Percentiles rank a stretch among this genome's conserved stretches.
These are phyloP conservation scores for Medicago lupulina DNA, from an alignment of 306 rosid species.

Conservation along the genomic window DNA sequence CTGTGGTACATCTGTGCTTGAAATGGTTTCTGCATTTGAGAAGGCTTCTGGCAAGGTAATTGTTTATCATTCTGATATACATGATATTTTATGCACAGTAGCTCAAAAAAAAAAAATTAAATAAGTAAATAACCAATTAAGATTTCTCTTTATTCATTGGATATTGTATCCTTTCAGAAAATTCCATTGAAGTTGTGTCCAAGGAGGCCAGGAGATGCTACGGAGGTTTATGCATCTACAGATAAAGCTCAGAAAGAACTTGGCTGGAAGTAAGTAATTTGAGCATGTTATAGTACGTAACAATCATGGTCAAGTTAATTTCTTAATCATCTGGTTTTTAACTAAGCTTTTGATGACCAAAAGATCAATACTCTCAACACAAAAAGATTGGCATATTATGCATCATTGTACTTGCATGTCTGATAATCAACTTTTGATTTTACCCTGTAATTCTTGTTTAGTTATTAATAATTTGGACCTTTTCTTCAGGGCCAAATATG, in stretches of 20 bases:
- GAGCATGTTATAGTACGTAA: background rate
- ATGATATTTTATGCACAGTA: background rate
- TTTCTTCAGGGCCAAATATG: conserved; percentile 58
- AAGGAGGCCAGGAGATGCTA: conserved; percentile 91
- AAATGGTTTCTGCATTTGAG: conserved; percentile 93
- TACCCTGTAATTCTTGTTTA: conserved; percentile 3
- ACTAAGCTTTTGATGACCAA: conserved; percentile 13
- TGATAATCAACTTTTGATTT: conserved; percentile 14
- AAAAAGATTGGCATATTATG: conserved; percentile 13
- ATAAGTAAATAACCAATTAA: background rate
- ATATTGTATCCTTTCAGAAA: conserved; percentile 55
- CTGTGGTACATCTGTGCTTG: conserved; percentile 85
- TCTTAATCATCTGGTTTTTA: conserved; percentile 18
- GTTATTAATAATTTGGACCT: background rate
- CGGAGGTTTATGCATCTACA: conserved; percentile 90
- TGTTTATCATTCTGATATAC: background rate
- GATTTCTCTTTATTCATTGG: conserved; percentile 9
- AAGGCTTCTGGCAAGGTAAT: conserved; percentile 87
- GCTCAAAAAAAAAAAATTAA: conserved; percentile 4
- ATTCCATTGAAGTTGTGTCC: conserved; percentile 77
- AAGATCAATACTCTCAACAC: conserved; percentile 13
- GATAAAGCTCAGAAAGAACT: conserved; percentile 85
- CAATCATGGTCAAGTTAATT: conserved; percentile 17
- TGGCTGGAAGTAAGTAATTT: conserved; percentile 80
- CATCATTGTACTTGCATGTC: conserved; percentile 31